Conservation (phyloP, 1,284 basidiomycete species). For the Trametes pubescens region DNA sequence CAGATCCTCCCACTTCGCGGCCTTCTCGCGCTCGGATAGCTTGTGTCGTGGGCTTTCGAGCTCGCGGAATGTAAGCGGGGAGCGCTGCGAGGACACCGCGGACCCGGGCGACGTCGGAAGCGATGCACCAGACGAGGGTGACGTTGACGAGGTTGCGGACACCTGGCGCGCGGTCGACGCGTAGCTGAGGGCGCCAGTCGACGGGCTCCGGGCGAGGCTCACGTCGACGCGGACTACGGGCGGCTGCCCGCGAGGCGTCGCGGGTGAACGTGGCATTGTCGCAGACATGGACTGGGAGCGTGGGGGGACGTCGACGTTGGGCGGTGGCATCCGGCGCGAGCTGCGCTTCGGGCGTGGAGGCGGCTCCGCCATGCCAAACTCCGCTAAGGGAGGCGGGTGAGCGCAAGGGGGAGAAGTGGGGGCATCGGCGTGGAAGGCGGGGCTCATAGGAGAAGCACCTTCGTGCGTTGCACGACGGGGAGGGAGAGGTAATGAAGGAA, state of each 20-base stretch:
- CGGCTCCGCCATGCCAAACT: slow-evolving; percentile 39
- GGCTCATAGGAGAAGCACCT: slow-evolving; percentile 40
- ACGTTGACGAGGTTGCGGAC: slow-evolving; percentile 25
- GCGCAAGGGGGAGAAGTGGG: slow-evolving; percentile 32
- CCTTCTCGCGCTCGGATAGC: slow-evolving; percentile 72
- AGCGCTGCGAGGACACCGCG: slow-evolving; percentile 35
- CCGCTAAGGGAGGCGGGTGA: slow-evolving; percentile 34
- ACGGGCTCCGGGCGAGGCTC: slow-evolving; percentile 31
- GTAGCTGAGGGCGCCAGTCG: slow-evolving; percentile 42
- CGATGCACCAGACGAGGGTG: slow-evolving; percentile 31
- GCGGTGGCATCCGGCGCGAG: slow-evolving; percentile 35
- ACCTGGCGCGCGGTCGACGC: slow-evolving; percentile 40
- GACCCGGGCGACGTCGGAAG: slow-evolving; percentile 33
- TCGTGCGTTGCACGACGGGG: slow-evolving; percentile 38
- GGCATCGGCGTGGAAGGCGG: slow-evolving; percentile 44
- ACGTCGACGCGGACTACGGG: slow-evolving; percentile 34
- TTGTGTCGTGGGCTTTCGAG: slow-evolving; percentile 46
- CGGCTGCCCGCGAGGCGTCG: slow-evolving; percentile 38
- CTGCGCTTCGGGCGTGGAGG: slow-evolving; percentile 42
- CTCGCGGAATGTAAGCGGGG: slow-evolving; percentile 59
- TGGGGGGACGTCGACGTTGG: slow-evolving; percentile 33
- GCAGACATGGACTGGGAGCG: slow-evolving; percentile 34
- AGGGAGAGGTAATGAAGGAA: slow-evolving; percentile 43
- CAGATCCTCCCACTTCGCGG: slow-evolving; percentile 72
- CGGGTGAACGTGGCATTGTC: slow-evolving; percentile 30